phyloP scores from a whole-genome alignment of 2,329 filamentous ascomycete genomes.

The Corinectria fuckeliana region DNA sequence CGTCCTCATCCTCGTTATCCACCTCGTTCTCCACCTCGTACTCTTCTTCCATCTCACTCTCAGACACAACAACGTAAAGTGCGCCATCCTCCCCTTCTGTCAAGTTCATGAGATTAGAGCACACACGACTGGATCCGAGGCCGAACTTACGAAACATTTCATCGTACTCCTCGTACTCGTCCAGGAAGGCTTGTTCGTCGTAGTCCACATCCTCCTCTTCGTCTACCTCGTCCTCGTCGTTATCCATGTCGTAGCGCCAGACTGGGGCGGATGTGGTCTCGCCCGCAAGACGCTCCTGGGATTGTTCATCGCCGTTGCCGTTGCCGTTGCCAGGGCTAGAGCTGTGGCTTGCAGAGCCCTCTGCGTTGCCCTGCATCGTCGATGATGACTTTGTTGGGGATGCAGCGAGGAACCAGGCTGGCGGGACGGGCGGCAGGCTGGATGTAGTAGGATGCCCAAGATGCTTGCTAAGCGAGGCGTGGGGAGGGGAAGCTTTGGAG shows the following conservation, averaged over 20 bases:
- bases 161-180: conserved; percentile 32
- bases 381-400: conserved; percentile 16
- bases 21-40: conserved; percentile 29
- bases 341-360: background rate
- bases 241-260: conserved; percentile 27
- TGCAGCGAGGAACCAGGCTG: background rate
- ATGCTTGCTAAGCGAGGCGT: conserved; percentile 31
- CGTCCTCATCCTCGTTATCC: conserved; percentile 32
- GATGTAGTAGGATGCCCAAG: too few relatives aligned
- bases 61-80: conserved; percentile 30
- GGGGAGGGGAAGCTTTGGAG: conserved; percentile 15
- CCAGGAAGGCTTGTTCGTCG: conserved; percentile 21
- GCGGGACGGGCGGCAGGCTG: background rate
- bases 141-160: conserved; percentile 31
- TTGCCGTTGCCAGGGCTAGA: too few relatives aligned
- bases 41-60: conserved; percentile 32
- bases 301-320: conserved; percentile 14
- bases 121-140: background rate
- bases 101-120: background rate
- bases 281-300: background rate
- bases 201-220: conserved; percentile 37
- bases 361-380: conserved; percentile 17
- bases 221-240: conserved; percentile 45
- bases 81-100: conserved; percentile 23
- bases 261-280: conserved; percentile 22